A percentile compares a stretch with the other conserved stretches of the same genome.
Evolutionary conservation across 1,139 yeast genomes (phyloP).

Genomic region (Candida sanyaensis): DNA sequence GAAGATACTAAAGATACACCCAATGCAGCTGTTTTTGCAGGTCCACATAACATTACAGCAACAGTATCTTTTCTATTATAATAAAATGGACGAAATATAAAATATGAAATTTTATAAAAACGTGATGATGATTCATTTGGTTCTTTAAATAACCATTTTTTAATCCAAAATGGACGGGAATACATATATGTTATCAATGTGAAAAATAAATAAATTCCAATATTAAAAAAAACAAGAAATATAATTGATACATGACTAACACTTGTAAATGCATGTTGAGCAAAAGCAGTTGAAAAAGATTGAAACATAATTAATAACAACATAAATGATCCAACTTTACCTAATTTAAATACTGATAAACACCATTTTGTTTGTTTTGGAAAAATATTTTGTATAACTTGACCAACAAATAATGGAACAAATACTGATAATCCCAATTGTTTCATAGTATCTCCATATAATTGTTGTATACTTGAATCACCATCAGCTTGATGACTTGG

Average conservation of each 20-base stretch:
- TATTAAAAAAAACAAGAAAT: constrained; percentile 76
- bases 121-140: constrained; percentile 49
- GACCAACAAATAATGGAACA: constrained; percentile 87
- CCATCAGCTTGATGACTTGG: constrained; percentile 58
- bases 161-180: constrained; percentile 63
- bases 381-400: constrained; percentile 67
- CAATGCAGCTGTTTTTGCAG: constrained; percentile 89
- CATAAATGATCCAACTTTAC: constrained; percentile 78
- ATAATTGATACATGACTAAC: constrained; percentile 72
- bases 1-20: constrained; percentile 82
- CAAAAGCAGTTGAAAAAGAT: constrained; percentile 86
- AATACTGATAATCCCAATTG: constrained; percentile 84
- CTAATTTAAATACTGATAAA: constrained; percentile 57
- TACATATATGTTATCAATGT: constrained; percentile 58
- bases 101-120: constrained; percentile 41
- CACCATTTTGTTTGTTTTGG: constrained; percentile 67
- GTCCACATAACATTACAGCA: constrained; percentile 82
- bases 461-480: constrained; percentile 46
- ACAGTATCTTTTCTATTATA: constrained; percentile 73
- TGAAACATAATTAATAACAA: constrained; percentile 78
- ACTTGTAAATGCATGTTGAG: constrained; percentile 72
- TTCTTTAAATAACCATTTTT: constrained; percentile 39
- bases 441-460: constrained; percentile 78
- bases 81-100: constrained; percentile 62
- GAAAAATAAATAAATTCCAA: constrained; percentile 76